phyloP scores from a whole-genome alignment of 768 basidiomycete genomes.

The Boletus rex-veris region DNA sequence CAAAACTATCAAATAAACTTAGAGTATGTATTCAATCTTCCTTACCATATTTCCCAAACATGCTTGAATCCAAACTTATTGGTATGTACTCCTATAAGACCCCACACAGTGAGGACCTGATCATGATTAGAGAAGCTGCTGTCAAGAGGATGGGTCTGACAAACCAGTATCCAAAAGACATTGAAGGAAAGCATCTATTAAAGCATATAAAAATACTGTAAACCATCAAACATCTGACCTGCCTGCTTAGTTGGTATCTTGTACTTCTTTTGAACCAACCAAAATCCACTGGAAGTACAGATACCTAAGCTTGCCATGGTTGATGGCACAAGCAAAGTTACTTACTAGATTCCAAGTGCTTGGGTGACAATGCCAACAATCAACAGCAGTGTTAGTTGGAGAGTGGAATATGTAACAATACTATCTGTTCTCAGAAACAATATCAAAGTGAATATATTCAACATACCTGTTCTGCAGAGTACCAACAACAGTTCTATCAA shows the following conservation, averaged over 20 bases:
- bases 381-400: slow-evolving; percentile 63
- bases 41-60: slow-evolving; percentile 74
- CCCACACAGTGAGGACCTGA: slow-evolving; percentile 67
- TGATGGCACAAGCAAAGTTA: neutral
- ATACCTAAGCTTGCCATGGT: neutral
- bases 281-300: slow-evolving; percentile 45
- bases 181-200: slow-evolving; percentile 67
- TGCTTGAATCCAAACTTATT: slow-evolving; percentile 78
- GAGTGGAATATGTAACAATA: slow-evolving; percentile 67
- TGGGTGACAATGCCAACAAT: slow-evolving; percentile 66
- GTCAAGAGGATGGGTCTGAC: slow-evolving; percentile 9
- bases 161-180: slow-evolving; percentile 66
- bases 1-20: neutral
- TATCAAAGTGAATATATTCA: neutral
- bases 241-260: slow-evolving; percentile 61
- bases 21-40: neutral
- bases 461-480: slow-evolving; percentile 67
- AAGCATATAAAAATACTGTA: neutral
- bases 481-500: slow-evolving; percentile 58
- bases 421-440: slow-evolving; percentile 32
- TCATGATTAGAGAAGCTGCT: neutral
- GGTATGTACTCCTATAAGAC: slow-evolving; percentile 73
- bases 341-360: slow-evolving; percentile 66
- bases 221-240: neutral
- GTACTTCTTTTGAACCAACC: slow-evolving; percentile 65